phyloP scores from a whole-genome alignment of 257 asterid genomes.

The Fraxinus pennsylvanica region DNA sequence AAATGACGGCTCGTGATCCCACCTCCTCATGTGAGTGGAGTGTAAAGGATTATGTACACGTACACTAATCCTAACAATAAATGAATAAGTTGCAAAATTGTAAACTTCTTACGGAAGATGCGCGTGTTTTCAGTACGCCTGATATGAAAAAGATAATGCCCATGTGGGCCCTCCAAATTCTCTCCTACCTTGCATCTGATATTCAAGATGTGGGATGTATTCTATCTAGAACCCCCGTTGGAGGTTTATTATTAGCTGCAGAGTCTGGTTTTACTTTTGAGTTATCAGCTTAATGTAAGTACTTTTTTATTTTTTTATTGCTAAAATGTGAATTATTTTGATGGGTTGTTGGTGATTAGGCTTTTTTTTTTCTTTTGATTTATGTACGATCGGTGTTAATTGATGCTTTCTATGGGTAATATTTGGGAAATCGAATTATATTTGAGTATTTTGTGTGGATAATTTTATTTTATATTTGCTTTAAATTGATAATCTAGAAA shows the following conservation, averaged over 20 bases:
- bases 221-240: slow-evolving; percentile 1
- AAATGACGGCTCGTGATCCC: too few species aligned
- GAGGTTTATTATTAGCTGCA: slow-evolving; percentile 18
- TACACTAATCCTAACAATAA: too few species aligned
- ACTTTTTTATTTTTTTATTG: background rate
- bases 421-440: background rate
- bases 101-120: slow-evolving; percentile 16
- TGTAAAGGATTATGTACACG: too few species aligned
- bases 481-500: background rate
- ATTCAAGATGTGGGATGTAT: background rate
- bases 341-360: background rate
- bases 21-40: too few species aligned
- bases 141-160: slow-evolving; percentile 17
- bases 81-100: too few species aligned
- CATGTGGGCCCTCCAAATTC: slow-evolving; percentile 35
- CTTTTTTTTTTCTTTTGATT: background rate
- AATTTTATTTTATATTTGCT: background rate
- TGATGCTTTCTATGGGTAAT: background rate
- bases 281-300: slow-evolving; percentile 21
- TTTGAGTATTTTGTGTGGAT: background rate
- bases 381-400: slow-evolving; percentile 4
- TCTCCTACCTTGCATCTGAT: slow-evolving; percentile 32
- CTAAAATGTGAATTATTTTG: background rate
- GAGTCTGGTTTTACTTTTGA: slow-evolving; percentile 26
- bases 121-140: slow-evolving; percentile 40